Evolutionary conservation across 2,329 filamentous ascomycete species (phyloP).

Genomic region (Annulohypoxylon truncatum): DNA sequence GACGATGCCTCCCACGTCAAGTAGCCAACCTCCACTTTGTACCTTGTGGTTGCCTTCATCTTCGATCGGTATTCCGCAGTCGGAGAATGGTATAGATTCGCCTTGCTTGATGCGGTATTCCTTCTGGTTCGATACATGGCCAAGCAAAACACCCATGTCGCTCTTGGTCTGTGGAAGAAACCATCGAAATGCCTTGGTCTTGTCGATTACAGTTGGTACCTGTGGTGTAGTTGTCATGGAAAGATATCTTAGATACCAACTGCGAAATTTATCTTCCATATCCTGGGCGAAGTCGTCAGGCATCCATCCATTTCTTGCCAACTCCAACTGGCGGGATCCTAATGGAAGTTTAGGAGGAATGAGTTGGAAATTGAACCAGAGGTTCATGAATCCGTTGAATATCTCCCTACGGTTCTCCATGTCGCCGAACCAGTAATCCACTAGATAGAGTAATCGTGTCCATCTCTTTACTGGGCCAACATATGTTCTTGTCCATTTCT

Average conservation of each 20-base stretch:
- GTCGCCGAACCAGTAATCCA: conserved; percentile 49
- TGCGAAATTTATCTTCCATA: conserved; percentile 41
- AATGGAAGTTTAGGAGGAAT: conserved; percentile 47
- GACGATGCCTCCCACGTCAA: conserved; percentile 66
- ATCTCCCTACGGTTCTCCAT: conserved; percentile 39
- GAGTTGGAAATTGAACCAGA: conserved; percentile 48
- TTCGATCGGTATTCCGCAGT: conserved; percentile 41
- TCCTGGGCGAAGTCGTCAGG: conserved; percentile 39
- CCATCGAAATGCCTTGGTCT: conserved; percentile 40
- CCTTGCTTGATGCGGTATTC: conserved; percentile 44
- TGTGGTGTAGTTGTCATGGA: conserved; percentile 35
- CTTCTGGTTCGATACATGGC: conserved; percentile 45
- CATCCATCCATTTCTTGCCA: conserved; percentile 48
- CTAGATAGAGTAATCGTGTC: conserved; percentile 47
- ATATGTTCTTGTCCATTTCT: conserved; percentile 51
- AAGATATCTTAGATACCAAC: conserved; percentile 43
- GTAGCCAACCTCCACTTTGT: conserved; percentile 59
- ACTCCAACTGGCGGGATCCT: conserved; percentile 31
- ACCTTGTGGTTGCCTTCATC: conserved; percentile 27
- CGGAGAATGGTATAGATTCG: conserved; percentile 44
- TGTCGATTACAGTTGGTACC: conserved; percentile 39
- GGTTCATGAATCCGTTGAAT: conserved; percentile 41
- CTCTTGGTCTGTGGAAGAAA: conserved; percentile 43
- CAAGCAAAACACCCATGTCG: conserved; percentile 44
- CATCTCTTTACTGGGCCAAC: conserved; percentile 50